A percentile compares a stretch with the other conserved stretches of the same genome.
Conservation (phyloP, 108 stramenopile genomes). For the Nannochloropsis gaditana region DNA sequence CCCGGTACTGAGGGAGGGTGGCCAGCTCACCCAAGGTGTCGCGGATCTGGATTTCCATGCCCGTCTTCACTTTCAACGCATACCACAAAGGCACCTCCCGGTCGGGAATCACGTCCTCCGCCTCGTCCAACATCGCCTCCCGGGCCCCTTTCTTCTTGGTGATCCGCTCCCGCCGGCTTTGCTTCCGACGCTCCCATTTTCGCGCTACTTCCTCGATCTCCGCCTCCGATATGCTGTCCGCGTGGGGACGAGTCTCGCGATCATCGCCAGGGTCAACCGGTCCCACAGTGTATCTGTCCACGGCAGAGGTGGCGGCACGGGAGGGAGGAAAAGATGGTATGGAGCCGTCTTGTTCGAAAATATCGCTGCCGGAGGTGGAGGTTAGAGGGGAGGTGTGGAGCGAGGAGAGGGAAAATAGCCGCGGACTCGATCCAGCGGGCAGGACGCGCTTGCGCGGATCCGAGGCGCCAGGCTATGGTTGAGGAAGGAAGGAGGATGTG, state of each 20-base stretch:
- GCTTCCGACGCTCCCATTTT: neutral
- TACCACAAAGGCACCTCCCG: constrained; percentile 1
- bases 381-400: neutral
- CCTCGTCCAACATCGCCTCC: neutral
- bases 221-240: neutral
- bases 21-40: neutral
- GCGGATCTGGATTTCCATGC: neutral
- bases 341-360: constrained; percentile 5
- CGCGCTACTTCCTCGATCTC: neutral
- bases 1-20: neutral
- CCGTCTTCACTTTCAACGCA: neutral
- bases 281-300: neutral
- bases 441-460: too few species aligned
- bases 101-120: neutral
- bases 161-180: neutral
- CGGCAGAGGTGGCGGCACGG: neutral
- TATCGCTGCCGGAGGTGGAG: neutral
- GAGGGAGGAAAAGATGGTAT: neutral
- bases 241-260: constrained; percentile 7
- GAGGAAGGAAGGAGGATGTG: too few species aligned
- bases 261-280: neutral
- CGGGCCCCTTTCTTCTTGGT: neutral
- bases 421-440: too few species aligned
- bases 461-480: too few species aligned
- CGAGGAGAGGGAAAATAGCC: neutral